Conservation (phyloP, 306 rosid genomes). For the Alnus rubra region DNA sequence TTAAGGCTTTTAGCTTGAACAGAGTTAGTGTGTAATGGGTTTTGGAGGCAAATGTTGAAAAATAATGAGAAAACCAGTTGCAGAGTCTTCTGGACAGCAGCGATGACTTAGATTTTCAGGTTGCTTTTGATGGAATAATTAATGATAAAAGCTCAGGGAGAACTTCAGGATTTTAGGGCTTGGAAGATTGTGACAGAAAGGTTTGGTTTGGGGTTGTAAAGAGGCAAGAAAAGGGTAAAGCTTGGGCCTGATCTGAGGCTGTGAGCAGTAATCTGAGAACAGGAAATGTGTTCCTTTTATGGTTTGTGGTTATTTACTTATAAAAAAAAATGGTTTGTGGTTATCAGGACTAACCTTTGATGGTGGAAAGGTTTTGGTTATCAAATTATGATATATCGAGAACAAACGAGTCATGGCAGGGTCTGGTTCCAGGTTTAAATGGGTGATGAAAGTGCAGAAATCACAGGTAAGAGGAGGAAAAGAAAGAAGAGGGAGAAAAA, state of each 20-base stretch:
- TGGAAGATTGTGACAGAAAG: not conserved
- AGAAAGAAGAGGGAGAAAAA: not conserved
- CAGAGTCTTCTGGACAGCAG: not conserved
- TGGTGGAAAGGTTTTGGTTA: not conserved
- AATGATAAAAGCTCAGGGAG: not conserved
- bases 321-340: not conserved
- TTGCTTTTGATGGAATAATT: not conserved
- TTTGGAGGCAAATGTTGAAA: not conserved
- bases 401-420: not conserved
- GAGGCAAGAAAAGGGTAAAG: not conserved
- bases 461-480: not conserved
- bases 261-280: not conserved
- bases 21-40: not conserved
- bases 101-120: not conserved
- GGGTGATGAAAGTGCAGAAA: not conserved
- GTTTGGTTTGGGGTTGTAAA: not conserved
- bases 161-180: not conserved
- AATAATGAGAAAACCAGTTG: not conserved
- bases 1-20: not conserved
- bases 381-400: not conserved
- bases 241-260: not conserved
- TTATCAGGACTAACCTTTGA: not conserved
- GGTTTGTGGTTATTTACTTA: not conserved
- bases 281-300: not conserved
- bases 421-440: not conserved